Evolutionary conservation across 106 monocot genomes (phyloP), one percentile per base, ranked within the genome.

Genomic region (Cymbidium sinense): DNA sequence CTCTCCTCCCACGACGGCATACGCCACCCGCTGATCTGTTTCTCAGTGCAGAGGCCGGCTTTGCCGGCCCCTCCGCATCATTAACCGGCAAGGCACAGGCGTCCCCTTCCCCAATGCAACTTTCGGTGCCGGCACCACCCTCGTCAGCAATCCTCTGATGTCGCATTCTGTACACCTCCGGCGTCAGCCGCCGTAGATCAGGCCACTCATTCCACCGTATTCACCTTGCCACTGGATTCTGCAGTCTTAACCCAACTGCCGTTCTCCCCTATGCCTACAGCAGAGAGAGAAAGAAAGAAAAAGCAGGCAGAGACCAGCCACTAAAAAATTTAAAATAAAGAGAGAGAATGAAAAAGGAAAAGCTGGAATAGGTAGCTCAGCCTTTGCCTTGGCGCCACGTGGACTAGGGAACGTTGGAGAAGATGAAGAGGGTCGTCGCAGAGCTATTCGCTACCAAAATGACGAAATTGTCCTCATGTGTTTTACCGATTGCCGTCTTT

Each of bases 1-100:
- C 74, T 47, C 74, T 74, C 74, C 74, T 74, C n/a, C 43, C 74
- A 1, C 74, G n/a, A n/a, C n/a, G n/a, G n/a, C n/a, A n/a, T n/a
- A n/a, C 74, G 27, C 74, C 28, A 13, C 74, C 74, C 19, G 18
- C 74, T 13, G 44, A 74, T 74, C 44, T 74, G 20, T 27, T 44
- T 13, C 74, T 74, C 44, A 74, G 12, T 2, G 74, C 43, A 13
- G 43, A 3, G 7, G 44, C 74, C 2, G 74, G 27, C 74, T 74
- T 74, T 13, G 44, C 74, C 5, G 74, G 5, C 44, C 25, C 74
- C 36, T 25, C 74, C 25, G 5, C 44, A 10, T 44, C 44, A 2
- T 4, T 28, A n/a, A 5, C 74, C 35, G 13, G 34, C 36, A 10
- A n/a, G n/a, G n/a, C n/a, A n/a, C n/a, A n/a, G n/a, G n/a, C n/a